These are phyloP conservation scores for Paraphoma sp. DNA, from an alignment of 2,329 filamentous ascomycete genomes.

Conservation along the genomic window DNA sequence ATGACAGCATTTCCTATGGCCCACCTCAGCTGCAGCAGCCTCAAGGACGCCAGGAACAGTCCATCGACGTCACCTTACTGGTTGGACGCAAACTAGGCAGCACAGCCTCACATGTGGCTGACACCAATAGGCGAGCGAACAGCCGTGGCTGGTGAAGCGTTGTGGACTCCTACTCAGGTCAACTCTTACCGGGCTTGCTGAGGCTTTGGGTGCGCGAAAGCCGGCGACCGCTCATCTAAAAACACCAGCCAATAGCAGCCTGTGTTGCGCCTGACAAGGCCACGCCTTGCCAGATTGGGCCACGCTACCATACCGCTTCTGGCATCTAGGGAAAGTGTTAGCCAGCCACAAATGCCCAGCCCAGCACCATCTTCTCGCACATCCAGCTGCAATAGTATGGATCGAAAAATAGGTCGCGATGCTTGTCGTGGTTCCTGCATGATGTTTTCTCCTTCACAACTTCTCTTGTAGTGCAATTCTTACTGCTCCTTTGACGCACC, in stretches of 20 bases:
- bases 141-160: slow-evolving; percentile 31
- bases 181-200: slow-evolving; percentile 27
- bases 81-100: slow-evolving; percentile 28
- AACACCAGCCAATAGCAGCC: slow-evolving; percentile 32
- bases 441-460: slow-evolving; percentile 17
- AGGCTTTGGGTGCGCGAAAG: slow-evolving; percentile 26
- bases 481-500: slow-evolving; percentile 36
- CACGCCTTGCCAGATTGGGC: slow-evolving; percentile 36
- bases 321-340: slow-evolving; percentile 21
- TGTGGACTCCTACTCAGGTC: slow-evolving; percentile 30
- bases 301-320: slow-evolving; percentile 24
- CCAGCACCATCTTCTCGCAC: slow-evolving; percentile 27
- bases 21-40: slow-evolving; percentile 41
- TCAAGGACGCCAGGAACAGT: slow-evolving; percentile 27
- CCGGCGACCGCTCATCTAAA: slow-evolving; percentile 25
- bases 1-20: slow-evolving; percentile 37
- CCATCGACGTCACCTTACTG: slow-evolving; percentile 41
- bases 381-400: slow-evolving; percentile 43
- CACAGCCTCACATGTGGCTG: slow-evolving; percentile 49
- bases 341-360: slow-evolving; percentile 28
- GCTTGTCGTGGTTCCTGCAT: slow-evolving; percentile 36
- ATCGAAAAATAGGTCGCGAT: slow-evolving; percentile 33
- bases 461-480: slow-evolving; percentile 36
- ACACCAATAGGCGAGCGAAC: slow-evolving; percentile 22
- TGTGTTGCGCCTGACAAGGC: slow-evolving; percentile 23